Percentiles rank a stretch among this genome's conserved stretches.
Evolutionary conservation across 2,329 filamentous ascomycete genomes (phyloP).

Genomic region (Plenodomus tracheiphilus): DNA sequence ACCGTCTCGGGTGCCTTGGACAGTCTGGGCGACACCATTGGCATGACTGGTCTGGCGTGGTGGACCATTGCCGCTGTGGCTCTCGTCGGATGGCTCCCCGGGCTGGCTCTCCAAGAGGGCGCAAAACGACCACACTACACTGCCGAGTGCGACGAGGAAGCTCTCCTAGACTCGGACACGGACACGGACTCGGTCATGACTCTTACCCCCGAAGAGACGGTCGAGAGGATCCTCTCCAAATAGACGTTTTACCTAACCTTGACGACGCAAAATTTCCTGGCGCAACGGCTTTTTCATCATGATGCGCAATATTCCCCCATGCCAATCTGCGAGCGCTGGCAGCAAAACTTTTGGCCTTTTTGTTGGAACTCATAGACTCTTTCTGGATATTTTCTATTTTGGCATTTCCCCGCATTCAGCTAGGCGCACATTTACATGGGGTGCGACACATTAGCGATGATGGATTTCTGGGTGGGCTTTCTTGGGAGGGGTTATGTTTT

Average conservation of each 20-base stretch:
- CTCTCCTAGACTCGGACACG: conserved; percentile 31
- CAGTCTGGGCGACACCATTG: conserved; percentile 73
- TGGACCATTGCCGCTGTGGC: conserved; percentile 85
- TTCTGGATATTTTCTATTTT: conserved; percentile 5
- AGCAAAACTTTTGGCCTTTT: conserved; percentile 10
- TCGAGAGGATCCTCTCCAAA: conserved; percentile 36
- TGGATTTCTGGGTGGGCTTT: too few relatives aligned
- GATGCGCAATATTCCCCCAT: neutral
- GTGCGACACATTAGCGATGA: conserved; percentile 12
- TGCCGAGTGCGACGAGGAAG: conserved; percentile 35
- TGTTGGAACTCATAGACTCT: conserved; percentile 14
- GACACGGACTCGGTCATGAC: conserved; percentile 40
- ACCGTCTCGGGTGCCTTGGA: conserved; percentile 86
- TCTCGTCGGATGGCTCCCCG: conserved; percentile 60
- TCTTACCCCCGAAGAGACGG: conserved; percentile 35
- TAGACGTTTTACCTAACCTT: conserved; percentile 22
- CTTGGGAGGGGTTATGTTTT: conserved; percentile 8
- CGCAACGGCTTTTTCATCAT: conserved; percentile 1
- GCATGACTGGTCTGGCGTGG: conserved; percentile 89
- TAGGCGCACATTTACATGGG: conserved; percentile 15
- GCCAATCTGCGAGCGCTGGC: conserved; percentile 15
- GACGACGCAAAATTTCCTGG: conserved; percentile 16
- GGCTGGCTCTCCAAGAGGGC: conserved; percentile 68
- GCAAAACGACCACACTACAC: conserved; percentile 39
- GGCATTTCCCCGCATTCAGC: neutral